Conservation (phyloP, 495 filamentous ascomycete genomes). For the Penicillium salamii region DNA sequence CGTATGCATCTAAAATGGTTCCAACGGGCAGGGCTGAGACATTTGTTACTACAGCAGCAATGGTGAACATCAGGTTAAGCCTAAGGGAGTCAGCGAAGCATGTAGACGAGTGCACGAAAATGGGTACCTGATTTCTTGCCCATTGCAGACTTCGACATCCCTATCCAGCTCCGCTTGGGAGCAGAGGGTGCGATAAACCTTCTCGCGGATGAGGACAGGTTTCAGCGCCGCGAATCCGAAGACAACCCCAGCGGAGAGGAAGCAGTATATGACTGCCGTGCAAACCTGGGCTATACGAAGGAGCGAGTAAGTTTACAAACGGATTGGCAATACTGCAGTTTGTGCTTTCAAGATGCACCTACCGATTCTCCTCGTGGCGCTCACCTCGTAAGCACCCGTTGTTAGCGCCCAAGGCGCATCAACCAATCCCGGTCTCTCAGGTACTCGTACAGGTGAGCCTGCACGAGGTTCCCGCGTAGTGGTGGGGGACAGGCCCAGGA, state of each 20-base stretch:
- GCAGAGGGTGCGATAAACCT: constrained; percentile 62
- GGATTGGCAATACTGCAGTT: too few species aligned
- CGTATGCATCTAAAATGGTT: constrained; percentile 79
- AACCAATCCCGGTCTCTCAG: not conserved
- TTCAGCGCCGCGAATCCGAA: constrained; percentile 77
- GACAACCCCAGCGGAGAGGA: constrained; percentile 71
- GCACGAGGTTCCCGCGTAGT: constrained; percentile 20
- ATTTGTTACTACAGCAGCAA: constrained; percentile 66
- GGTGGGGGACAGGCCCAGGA: constrained; percentile 19
- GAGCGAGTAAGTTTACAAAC: too few species aligned
- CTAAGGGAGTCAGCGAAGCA: constrained; percentile 18
- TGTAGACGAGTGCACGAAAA: not conserved
- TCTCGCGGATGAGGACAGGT: constrained; percentile 62
- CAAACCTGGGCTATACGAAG: constrained; percentile 32
- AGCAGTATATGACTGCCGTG: constrained; percentile 73
- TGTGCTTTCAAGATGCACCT: constrained; percentile 23
- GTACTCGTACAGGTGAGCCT: constrained; percentile 1
- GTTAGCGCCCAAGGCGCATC: constrained; percentile 34
- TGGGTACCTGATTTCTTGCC: constrained; percentile 68
- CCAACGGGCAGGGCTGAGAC: constrained; percentile 67
- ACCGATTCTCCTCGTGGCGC: constrained; percentile 61
- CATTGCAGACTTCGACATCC: constrained; percentile 63
- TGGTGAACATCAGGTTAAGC: constrained; percentile 86
- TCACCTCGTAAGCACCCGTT: constrained; percentile 68
- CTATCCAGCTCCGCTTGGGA: constrained; percentile 55